Conservation (phyloP, 2,329 filamentous ascomycete species). For the Xylaria sp. region DNA sequence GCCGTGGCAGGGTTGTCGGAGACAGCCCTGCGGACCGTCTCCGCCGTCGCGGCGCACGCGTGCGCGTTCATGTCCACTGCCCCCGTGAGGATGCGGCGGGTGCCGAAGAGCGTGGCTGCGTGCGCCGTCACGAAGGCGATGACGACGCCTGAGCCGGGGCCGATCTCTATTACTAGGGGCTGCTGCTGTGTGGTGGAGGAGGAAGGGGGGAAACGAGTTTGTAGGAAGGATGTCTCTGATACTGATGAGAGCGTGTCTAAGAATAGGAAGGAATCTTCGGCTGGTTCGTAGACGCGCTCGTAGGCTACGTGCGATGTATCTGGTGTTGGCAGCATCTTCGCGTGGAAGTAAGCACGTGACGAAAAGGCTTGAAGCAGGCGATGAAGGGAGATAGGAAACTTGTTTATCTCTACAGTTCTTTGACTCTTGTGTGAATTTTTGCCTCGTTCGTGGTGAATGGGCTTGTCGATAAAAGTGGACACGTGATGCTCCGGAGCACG, state of each 20-base stretch:
- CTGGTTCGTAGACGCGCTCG: conserved; percentile 90
- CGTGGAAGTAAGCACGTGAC: background rate
- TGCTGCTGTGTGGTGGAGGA: conserved; percentile 46
- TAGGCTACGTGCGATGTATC: conserved; percentile 92
- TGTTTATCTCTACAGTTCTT: background rate
- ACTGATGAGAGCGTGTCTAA: conserved; percentile 87
- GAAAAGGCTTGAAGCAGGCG: background rate
- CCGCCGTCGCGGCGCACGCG: conserved; percentile 79
- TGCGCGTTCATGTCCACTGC: conserved; percentile 87
- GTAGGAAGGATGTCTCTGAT: conserved; percentile 76
- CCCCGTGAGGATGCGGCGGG: conserved; percentile 74
- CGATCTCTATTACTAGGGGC: conserved; percentile 83
- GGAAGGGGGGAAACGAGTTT: conserved; percentile 63
- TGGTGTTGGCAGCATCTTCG: conserved; percentile 86
- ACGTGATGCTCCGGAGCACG: conserved; percentile 27
- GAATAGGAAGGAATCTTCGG: conserved; percentile 94
- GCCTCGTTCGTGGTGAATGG: conserved; percentile 7
- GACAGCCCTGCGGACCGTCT: conserved; percentile 70
- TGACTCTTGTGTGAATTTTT: conserved; percentile 25
- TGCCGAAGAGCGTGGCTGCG: conserved; percentile 76
- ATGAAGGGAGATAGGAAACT: background rate
- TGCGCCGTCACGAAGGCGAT: conserved; percentile 87
- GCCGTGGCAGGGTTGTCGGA: conserved; percentile 48
- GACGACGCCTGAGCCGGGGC: conserved; percentile 93
- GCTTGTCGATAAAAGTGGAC: conserved; percentile 28